Evolutionary conservation across 164 flowering plant species (phyloP).

Genomic region (Euptelea pleiosperma): DNA sequence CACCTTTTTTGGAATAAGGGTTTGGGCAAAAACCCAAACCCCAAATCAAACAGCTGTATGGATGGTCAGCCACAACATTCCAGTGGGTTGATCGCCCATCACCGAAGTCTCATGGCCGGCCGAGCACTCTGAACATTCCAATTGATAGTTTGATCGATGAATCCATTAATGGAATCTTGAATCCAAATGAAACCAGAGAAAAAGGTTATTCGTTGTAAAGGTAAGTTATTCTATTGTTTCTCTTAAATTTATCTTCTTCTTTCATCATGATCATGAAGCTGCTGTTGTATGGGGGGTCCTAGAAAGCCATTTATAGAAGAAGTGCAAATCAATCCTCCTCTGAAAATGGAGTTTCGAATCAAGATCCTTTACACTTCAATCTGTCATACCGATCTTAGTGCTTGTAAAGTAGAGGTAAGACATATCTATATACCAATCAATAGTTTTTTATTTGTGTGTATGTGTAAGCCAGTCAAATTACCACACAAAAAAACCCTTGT

Average conservation of each 20-base stretch:
- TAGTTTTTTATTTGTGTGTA: too few species aligned
- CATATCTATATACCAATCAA: too few species aligned
- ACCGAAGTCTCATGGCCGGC: too few species aligned
- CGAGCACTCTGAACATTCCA: too few species aligned
- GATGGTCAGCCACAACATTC: too few species aligned
- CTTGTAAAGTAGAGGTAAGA: conserved; percentile 49
- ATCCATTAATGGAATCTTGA: not conserved
- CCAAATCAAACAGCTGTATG: too few species aligned
- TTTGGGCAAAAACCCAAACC: too few species aligned
- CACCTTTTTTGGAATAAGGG: too few species aligned
- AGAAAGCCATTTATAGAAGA: conserved; percentile 37
- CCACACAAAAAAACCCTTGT: too few species aligned
- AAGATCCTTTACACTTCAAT: conserved; percentile 45
- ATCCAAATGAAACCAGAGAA: conserved; percentile 6
- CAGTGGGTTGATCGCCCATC: too few species aligned
- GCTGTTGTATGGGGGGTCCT: conserved; percentile 36
- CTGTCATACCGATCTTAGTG: conserved; percentile 53
- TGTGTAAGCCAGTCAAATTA: too few species aligned
- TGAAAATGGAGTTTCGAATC: conserved; percentile 44
- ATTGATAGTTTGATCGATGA: too few species aligned
- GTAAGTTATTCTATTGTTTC: conserved; percentile 5
- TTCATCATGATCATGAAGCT: conserved; percentile 28
- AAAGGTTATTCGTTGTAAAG: conserved; percentile 37
- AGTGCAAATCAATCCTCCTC: conserved; percentile 45
- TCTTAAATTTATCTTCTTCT: not conserved